Evolutionary conservation across 2,329 filamentous ascomycete species (phyloP).

Genomic region (Exutisphaerella laricina): DNA sequence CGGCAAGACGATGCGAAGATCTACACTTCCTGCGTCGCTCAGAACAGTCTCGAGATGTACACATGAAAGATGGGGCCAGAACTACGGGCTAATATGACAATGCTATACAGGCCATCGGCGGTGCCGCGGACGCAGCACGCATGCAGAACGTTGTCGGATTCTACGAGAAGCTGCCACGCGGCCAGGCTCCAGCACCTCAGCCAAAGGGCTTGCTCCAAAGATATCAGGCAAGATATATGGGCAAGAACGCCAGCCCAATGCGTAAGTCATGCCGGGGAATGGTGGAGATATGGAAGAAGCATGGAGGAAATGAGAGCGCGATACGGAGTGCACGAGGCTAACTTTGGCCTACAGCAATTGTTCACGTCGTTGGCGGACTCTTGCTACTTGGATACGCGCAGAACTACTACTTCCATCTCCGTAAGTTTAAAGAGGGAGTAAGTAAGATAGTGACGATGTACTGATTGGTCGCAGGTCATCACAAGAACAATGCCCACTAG

Average conservation of each 20-base stretch:
- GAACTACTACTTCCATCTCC: slow-evolving; percentile 99
- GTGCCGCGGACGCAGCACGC: slow-evolving; percentile 88
- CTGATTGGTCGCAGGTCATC: slow-evolving; percentile 65
- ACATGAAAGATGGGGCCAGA: not conserved
- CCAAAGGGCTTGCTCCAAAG: slow-evolving; percentile 75
- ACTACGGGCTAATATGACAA: slow-evolving; percentile 20
- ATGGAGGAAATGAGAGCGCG: slow-evolving; percentile 1
- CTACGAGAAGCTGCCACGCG: slow-evolving; percentile 97
- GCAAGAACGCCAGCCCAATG: slow-evolving; percentile 81
- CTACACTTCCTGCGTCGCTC: not conserved
- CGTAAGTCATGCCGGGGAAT: slow-evolving; percentile 57
- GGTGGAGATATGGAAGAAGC: not conserved
- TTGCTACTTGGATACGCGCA: slow-evolving; percentile 85
- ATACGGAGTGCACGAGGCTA: slow-evolving; percentile 12
- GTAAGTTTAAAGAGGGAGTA: slow-evolving; percentile 54
- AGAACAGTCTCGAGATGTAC: not conserved
- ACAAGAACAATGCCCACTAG: slow-evolving; percentile 99
- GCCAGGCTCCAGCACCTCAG: slow-evolving; percentile 77
- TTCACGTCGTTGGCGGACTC: slow-evolving; percentile 76
- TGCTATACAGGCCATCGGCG: slow-evolving; percentile 82
- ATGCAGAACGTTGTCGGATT: slow-evolving; percentile 98
- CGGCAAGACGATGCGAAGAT: not conserved
- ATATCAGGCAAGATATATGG: slow-evolving; percentile 86
- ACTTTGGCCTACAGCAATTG: slow-evolving; percentile 73
- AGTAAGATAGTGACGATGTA: slow-evolving; percentile 4